A percentile compares a stretch with the other conserved stretches of the same genome.
phyloP scores from a whole-genome alignment of 208 protist genomes.

The Sergeia podlipaevii region DNA sequence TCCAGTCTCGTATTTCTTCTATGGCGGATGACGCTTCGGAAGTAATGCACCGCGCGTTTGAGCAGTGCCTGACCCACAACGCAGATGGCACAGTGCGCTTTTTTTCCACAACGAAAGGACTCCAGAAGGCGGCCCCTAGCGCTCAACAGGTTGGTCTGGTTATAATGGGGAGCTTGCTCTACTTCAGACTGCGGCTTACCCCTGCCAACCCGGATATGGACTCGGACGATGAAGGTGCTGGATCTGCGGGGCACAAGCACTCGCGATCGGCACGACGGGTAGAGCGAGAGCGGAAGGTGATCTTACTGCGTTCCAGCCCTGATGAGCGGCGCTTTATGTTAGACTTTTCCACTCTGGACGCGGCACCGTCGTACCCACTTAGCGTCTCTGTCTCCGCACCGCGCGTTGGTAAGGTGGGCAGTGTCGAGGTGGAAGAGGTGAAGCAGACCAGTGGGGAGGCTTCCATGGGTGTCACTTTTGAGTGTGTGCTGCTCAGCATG shows the following conservation, averaged over 20 bases:
- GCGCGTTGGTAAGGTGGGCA: constrained; percentile 5
- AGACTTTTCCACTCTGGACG: constrained; percentile 38
- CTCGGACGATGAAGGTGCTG: neutral
- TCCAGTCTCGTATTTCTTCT: constrained; percentile 48
- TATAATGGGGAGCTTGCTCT: constrained; percentile 61
- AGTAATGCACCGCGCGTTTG: constrained; percentile 76
- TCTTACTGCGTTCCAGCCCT: constrained; percentile 36
- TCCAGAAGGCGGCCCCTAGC: constrained; percentile 49
- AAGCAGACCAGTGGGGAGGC: constrained; percentile 6
- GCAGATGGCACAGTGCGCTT: constrained; percentile 67
- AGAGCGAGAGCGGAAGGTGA: constrained; percentile 9
- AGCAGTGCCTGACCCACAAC: constrained; percentile 64
- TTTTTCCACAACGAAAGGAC: constrained; percentile 58
- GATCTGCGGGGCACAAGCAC: neutral
- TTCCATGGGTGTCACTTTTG: constrained; percentile 14
- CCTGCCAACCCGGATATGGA: neutral
- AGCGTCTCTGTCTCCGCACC: constrained; percentile 21
- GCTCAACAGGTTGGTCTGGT: constrained; percentile 66
- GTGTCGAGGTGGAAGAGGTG: neutral
- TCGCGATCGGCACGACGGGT: constrained; percentile 30
- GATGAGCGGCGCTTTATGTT: constrained; percentile 60
- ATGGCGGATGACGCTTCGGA: constrained; percentile 76
- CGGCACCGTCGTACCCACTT: constrained; percentile 33
- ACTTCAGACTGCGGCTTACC: constrained; percentile 65
- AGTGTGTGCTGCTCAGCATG: constrained; percentile 64